Percentiles rank a stretch among this genome's conserved stretches.
These are phyloP conservation scores for Zymoseptoria ardabiliae DNA, from an alignment of 2,329 filamentous ascomycete genomes.

Conservation along the genomic window DNA sequence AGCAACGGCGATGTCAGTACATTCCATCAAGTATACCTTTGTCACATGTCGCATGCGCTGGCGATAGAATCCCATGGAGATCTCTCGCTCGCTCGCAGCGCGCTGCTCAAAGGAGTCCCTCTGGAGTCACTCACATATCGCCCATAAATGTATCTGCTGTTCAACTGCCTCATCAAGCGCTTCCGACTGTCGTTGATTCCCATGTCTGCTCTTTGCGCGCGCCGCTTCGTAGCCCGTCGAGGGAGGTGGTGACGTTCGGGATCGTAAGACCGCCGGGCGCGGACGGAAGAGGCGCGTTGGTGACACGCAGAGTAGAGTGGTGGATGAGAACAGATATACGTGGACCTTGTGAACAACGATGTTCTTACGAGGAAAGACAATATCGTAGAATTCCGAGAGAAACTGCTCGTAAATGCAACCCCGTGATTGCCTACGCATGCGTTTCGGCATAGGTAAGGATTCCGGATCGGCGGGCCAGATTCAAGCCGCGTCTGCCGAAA, in stretches of 20 bases:
- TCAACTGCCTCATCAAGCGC: conserved; percentile 58
- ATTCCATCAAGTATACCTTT: background rate
- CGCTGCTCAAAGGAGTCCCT: background rate
- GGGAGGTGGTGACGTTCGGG: conserved; percentile 1
- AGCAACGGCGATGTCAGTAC: background rate
- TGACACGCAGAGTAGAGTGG: background rate
- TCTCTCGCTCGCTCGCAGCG: background rate
- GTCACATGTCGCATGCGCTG: background rate
- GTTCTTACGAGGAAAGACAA: background rate
- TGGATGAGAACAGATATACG: background rate
- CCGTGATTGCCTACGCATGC: background rate
- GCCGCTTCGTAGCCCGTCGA: background rate
- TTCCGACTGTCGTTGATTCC: conserved; percentile 35
- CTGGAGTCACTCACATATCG: conserved; percentile 54
- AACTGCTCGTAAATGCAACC: background rate
- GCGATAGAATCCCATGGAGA: background rate
- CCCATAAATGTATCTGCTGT: conserved; percentile 66
- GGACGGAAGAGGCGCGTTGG: background rate
- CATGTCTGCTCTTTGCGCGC: conserved; percentile 29
- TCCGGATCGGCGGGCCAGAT: background rate
- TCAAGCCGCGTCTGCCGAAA: background rate
- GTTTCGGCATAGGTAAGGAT: background rate
- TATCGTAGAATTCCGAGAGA: background rate
- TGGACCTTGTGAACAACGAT: too few relatives aligned
- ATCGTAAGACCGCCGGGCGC: background rate